phyloP scores from a whole-genome alignment of 371 early-diverging fungal species.

The Mucor plumbeus region DNA sequence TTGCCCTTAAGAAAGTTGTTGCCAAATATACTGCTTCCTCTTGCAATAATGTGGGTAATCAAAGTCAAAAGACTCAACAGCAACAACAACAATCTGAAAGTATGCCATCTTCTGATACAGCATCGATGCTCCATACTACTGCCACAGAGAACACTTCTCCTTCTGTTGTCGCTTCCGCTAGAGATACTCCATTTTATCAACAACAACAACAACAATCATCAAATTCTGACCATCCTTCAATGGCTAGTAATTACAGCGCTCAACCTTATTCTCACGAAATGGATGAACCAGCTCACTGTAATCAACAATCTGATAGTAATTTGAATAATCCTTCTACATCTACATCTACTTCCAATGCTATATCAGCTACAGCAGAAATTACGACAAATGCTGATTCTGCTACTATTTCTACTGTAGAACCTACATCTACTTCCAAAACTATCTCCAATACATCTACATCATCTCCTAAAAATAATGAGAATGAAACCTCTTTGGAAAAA shows the following conservation, averaged over 20 bases:
- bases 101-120: not conserved
- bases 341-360: not conserved
- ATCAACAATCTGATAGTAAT: not conserved
- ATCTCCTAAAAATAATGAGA: not conserved
- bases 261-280: not conserved
- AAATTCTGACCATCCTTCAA: not conserved
- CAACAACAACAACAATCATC: not conserved
- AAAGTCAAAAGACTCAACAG: slow-evolving; percentile 36
- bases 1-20: slow-evolving; percentile 72
- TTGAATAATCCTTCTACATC: not conserved
- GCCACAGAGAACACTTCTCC: not conserved
- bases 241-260: not conserved
- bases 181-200: not conserved
- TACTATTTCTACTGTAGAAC: not conserved
- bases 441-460: not conserved
- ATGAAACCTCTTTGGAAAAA: too few relatives aligned
- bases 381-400: not conserved
- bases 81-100: not conserved
- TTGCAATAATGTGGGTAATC: not conserved
- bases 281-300: not conserved
- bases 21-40: slow-evolving; percentile 58
- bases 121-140: not conserved
- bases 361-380: not conserved
- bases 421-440: not conserved
- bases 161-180: not conserved